phyloP scores from a whole-genome alignment of 108 stramenopile genomes.

The Chaetoceros tenuissimus region DNA sequence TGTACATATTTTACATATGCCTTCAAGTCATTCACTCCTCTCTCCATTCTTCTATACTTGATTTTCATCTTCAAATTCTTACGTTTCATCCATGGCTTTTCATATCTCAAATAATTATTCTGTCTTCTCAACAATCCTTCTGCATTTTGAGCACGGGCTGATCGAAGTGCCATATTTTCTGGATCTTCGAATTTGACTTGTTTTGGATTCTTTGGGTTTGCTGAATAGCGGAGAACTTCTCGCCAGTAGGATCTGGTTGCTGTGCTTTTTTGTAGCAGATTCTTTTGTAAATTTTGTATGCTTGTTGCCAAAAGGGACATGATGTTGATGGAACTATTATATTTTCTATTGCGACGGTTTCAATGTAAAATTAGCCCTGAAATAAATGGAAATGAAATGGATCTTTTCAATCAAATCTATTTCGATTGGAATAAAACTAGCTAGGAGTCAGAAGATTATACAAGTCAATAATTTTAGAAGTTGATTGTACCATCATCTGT shows the following conservation, averaged over 20 bases:
- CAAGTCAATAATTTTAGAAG: no score
- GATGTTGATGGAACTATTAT: no score
- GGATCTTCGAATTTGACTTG: not conserved
- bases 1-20: not conserved
- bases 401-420: no score
- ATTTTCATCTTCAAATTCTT: not conserved
- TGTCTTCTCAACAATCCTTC: not conserved
- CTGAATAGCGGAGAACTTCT: not conserved
- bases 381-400: no score
- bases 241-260: not conserved
- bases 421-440: no score
- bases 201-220: not conserved
- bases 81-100: constrained; percentile 3
- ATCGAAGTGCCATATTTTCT: not conserved
- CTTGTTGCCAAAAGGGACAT: no score
- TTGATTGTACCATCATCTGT: no score
- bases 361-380: no score
- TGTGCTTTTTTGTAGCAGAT: not conserved
- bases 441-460: no score
- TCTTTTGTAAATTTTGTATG: no score
- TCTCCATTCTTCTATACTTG: not conserved
- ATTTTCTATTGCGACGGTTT: no score
- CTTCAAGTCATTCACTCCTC: constrained; percentile 1
- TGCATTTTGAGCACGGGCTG: not conserved
- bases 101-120: not conserved